Evolutionary conservation across 495 filamentous ascomycete species (phyloP).

Genomic region (Xylaria acuta): DNA sequence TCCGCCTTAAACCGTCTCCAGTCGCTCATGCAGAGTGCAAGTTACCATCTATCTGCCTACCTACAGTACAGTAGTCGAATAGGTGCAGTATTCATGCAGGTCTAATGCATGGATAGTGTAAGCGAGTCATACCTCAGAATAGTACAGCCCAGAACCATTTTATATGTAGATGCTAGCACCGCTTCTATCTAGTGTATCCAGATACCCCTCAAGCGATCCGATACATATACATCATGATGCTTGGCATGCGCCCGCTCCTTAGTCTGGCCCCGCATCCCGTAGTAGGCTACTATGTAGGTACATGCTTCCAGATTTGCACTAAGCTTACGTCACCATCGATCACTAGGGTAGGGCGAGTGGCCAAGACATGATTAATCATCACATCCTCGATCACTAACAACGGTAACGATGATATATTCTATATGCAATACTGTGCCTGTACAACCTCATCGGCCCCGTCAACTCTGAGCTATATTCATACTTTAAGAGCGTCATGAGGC

Average conservation of each 20-base stretch:
- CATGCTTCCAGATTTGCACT: not conserved
- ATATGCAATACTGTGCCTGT: not conserved
- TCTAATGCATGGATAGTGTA: conserved; percentile 9
- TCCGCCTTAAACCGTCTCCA: conserved; percentile 4
- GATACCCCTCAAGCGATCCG: not conserved
- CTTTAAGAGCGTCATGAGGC: not conserved
- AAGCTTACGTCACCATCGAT: conserved; percentile 17
- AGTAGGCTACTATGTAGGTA: too few species aligned
- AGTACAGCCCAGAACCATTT: not conserved
- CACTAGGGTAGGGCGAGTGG: not conserved
- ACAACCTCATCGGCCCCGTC: not conserved
- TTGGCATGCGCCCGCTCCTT: conserved; percentile 18
- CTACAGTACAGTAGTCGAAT: too few species aligned
- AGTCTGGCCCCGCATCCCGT: conserved; percentile 3
- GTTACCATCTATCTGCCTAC: not conserved
- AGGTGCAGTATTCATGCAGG: conserved; percentile 12
- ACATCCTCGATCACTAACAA: not conserved
- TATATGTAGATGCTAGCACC: conserved; percentile 10
- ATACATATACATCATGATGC: too few species aligned
- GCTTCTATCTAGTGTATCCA: conserved; percentile 6
- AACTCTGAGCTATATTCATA: not conserved
- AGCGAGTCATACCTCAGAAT: conserved; percentile 25
- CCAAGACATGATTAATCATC: not conserved
- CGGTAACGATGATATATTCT: not conserved
- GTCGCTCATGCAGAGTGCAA: not conserved